Evolutionary conservation across 768 basidiomycete species (phyloP).

Genomic region (Leucosporidium yakuticum): DNA sequence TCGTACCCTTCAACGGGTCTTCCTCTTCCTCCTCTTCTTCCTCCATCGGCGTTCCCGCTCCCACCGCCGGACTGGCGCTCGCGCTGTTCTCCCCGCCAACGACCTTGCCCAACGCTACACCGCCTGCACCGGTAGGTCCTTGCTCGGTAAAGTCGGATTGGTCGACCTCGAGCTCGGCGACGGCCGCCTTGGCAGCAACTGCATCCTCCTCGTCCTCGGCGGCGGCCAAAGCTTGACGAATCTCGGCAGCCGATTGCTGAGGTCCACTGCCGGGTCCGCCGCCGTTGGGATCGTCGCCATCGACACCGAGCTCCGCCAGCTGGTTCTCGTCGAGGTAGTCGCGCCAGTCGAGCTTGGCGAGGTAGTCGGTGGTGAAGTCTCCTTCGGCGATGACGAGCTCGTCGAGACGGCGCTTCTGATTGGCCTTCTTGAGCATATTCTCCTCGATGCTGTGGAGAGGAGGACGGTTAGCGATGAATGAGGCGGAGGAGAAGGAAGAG

Average conservation of each 20-base stretch:
- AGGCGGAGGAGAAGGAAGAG: not conserved
- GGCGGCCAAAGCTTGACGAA: slow-evolving; percentile 65
- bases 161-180: slow-evolving; percentile 74
- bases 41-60: slow-evolving; percentile 43
- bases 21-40: slow-evolving; percentile 43
- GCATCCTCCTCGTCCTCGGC: slow-evolving; percentile 86
- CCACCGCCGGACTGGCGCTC: slow-evolving; percentile 23
- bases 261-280: slow-evolving; percentile 22
- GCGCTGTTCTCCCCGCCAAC: slow-evolving; percentile 2
- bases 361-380: slow-evolving; percentile 58
- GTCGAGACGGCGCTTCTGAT: slow-evolving; percentile 89
- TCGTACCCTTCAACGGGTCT: slow-evolving; percentile 59
- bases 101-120: slow-evolving; percentile 28
- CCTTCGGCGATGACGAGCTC: slow-evolving; percentile 87
- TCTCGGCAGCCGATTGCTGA: slow-evolving; percentile 41
- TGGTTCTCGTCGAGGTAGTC: slow-evolving; percentile 62
- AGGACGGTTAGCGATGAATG: not conserved
- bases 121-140: slow-evolving; percentile 14
- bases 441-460: slow-evolving; percentile 78
- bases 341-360: slow-evolving; percentile 64
- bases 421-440: slow-evolving; percentile 92
- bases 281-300: slow-evolving; percentile 5
- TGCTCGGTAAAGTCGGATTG: slow-evolving; percentile 44
- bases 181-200: slow-evolving; percentile 71
- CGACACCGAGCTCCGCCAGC: slow-evolving; percentile 49